Conservation (phyloP, 2,329 filamentous ascomycete genomes). For the Scytalidium sp. region DNA sequence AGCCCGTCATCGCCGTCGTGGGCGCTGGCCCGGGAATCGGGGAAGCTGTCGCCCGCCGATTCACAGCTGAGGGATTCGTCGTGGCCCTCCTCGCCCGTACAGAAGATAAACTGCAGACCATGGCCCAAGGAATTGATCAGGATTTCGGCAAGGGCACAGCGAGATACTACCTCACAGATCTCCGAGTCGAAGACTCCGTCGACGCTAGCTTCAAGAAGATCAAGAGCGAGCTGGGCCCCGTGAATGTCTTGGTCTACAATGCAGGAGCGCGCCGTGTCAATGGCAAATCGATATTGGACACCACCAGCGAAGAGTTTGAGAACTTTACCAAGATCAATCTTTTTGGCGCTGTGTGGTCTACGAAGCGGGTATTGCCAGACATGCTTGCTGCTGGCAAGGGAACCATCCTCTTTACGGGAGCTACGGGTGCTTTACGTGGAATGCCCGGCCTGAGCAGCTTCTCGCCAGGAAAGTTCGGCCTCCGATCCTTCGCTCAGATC, state of each 20-base stretch:
- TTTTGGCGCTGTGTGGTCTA: conserved; percentile 17
- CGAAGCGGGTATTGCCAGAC: conserved; percentile 15
- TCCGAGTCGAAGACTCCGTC: conserved; percentile 12
- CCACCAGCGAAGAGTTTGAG: conserved; percentile 15
- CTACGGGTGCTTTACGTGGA: conserved; percentile 73
- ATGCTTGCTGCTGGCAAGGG: conserved; percentile 14
- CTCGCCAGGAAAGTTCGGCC: conserved; percentile 74
- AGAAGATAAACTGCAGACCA: conserved; percentile 14
- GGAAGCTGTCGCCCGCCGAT: conserved; percentile 16
- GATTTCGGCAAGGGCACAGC: conserved; percentile 10
- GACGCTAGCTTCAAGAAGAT: conserved; percentile 19
- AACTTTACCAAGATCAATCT: conserved; percentile 20
- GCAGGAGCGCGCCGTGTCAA: conserved; percentile 17
- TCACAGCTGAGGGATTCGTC: conserved; percentile 13
- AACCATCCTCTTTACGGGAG: conserved; percentile 73
- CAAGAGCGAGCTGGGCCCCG: conserved; percentile 10
- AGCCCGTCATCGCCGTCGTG: conserved; percentile 16
- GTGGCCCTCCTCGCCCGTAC: conserved; percentile 17
- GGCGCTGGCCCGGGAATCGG: conserved; percentile 17
- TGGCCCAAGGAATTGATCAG: conserved; percentile 11
- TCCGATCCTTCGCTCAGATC: conserved; percentile 68
- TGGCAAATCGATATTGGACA: conserved; percentile 14
- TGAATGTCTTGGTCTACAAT: conserved; percentile 16
- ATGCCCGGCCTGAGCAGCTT: conserved; percentile 67
- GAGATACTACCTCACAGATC: conserved; percentile 15